These are phyloP conservation scores for Ophioceras dolichostomum DNA, from an alignment of 2,329 filamentous ascomycete genomes.

Conservation along the genomic window DNA sequence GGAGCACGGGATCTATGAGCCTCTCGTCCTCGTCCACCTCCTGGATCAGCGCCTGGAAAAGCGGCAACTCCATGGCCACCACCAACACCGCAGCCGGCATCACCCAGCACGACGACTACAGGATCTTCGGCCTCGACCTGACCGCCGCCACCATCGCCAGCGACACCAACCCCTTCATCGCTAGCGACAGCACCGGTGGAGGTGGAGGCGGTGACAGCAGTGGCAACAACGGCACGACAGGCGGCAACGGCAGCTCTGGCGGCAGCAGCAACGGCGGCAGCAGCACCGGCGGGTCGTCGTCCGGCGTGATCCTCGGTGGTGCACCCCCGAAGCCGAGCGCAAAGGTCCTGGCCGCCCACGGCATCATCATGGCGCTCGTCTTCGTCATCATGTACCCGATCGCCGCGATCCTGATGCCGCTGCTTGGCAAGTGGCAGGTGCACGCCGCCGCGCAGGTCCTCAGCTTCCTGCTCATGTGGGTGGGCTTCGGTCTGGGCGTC, in stretches of 20 bases:
- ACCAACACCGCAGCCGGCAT: constrained; percentile 26
- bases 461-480: constrained; percentile 45
- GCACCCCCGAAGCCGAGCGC: constrained; percentile 3
- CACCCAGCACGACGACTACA: constrained; percentile 30
- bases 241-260: constrained; percentile 3
- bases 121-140: constrained; percentile 34
- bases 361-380: constrained; percentile 47
- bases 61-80: constrained; percentile 30
- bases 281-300: constrained; percentile 4
- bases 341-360: constrained; percentile 31
- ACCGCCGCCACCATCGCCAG: constrained; percentile 28
- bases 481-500: constrained; percentile 45
- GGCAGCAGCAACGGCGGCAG: constrained; percentile 1
- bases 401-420: constrained; percentile 46
- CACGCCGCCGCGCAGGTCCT: constrained; percentile 45
- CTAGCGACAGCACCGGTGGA: no score
- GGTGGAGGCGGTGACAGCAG: constrained; percentile 5
- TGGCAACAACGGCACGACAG: constrained; percentile 3
- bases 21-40: constrained; percentile 27
- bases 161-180: constrained; percentile 41
- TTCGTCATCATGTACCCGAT: constrained; percentile 48
- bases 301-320: constrained; percentile 12
- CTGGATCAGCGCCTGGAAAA: constrained; percentile 46
- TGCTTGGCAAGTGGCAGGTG: constrained; percentile 43
- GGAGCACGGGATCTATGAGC: constrained; percentile 23